Base-by-base conservation (phyloP, 805 yeast genomes). In the Metschnikowia baotianmanensis region DNA sequence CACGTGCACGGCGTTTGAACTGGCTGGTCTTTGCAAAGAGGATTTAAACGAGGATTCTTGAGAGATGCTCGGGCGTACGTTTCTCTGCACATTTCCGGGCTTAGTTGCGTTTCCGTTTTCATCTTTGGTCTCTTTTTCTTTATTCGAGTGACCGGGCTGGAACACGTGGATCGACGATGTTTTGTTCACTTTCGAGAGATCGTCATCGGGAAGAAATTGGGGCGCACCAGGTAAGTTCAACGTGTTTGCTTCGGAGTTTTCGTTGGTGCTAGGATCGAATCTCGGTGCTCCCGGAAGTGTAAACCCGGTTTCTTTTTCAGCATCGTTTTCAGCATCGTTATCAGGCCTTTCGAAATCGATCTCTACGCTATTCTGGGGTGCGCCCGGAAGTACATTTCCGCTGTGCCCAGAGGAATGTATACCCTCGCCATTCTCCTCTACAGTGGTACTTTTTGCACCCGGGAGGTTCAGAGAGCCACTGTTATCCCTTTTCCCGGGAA, bases 141-240 rank as follows among this genome's bases (percentile, higher is more conserved):
- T 15, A 11, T 29, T 19, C n/a, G 11, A 11, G n/a, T 17, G 18
- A 5, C 37, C 44, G 0, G 69, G 67, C 2, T 59, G 57, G 35
- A 65, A 57, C 12, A 69, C 62, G 7, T 62, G 66, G 12, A 69
- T 68, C 3, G 71, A 56, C 3, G 72, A 63, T 11, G 47, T 53
- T 43, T 65, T 67, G 47, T 67, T 67, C 26, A 69, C 68, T 26
- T 53, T 58, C 4, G 64, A 46, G 16, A 63, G 33, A 30, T 67
- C 73, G 30, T 62, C 69, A 39, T 65, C 69, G 1, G 74, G 73
- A 18, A 67, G 51, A 49, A 62, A 65, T 38, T 54, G 62, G 6
- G 74, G 74, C 0, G 71, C 72, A 1, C 74, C 73, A 0, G 74
- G 74, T 21, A 69, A 54, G 38, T 55, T 57, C 15, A 68, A 48